A percentile compares a stretch with the other conserved stretches of the same genome.
Conservation (phyloP, 306 rosid genomes). For the Corylus heterophylla region DNA sequence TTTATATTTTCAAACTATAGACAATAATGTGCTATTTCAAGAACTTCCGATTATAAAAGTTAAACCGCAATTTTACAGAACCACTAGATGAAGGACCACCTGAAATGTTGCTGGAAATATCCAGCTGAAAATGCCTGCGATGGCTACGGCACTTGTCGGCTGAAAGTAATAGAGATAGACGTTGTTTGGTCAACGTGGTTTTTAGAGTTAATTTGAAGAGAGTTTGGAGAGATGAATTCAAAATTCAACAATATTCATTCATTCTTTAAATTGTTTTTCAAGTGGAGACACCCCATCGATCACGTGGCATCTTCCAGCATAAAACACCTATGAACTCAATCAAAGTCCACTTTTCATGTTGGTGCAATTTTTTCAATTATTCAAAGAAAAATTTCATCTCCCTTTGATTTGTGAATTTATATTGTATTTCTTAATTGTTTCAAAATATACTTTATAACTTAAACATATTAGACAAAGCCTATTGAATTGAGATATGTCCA, state of each 20-base stretch:
- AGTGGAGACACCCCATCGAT: background rate
- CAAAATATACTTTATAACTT: no score
- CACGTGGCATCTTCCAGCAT: constrained; percentile 18
- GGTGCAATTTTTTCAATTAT: background rate
- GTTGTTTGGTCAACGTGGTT: constrained; percentile 19
- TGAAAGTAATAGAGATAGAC: background rate
- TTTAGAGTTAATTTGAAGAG: background rate
- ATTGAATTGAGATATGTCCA: no score
- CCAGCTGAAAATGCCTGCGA: constrained; percentile 23
- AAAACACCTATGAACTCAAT: background rate
- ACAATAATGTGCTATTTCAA: no score
- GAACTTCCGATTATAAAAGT: no score
- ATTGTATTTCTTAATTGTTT: no score
- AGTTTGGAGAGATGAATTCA: background rate
- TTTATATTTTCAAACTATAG: no score
- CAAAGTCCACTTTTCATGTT: background rate
- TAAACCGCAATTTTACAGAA: no score
- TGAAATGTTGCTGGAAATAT: background rate
- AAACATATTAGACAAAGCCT: no score
- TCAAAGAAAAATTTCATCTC: background rate
- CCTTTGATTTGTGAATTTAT: no score
- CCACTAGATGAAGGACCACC: no score
- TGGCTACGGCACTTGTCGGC: constrained; percentile 28
- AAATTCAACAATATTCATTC: background rate
- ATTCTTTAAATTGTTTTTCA: background rate